phyloP scores from a whole-genome alignment of 805 yeast genomes.

The Myxozyma geophila region DNA sequence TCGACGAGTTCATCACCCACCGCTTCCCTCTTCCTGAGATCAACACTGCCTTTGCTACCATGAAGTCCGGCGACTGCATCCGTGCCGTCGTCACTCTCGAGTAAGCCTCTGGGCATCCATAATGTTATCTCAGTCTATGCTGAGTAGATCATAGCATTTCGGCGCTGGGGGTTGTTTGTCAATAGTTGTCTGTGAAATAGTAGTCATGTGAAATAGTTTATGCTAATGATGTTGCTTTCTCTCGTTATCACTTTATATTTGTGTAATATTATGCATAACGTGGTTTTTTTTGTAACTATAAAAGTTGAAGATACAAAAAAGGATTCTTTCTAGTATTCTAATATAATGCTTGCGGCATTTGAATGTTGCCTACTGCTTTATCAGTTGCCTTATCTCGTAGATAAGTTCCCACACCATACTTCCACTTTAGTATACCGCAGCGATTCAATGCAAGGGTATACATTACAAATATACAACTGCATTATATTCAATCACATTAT shows the following conservation, averaged over 20 bases:
- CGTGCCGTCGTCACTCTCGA: constrained; percentile 72
- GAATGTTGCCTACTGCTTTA: too few relatives aligned
- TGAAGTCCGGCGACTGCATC: constrained; percentile 92
- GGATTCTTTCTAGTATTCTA: too few relatives aligned
- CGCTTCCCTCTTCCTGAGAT: constrained; percentile 76
- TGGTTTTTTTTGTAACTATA: too few relatives aligned
- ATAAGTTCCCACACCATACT: too few relatives aligned
- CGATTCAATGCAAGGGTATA: too few relatives aligned
- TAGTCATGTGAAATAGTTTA: neutral
- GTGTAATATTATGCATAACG: too few relatives aligned
- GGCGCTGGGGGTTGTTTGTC: neutral
- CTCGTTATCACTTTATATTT: neutral
- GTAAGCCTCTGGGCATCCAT: neutral
- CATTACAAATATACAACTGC: too few relatives aligned
- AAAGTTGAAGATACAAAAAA: too few relatives aligned
- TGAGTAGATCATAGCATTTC: neutral
- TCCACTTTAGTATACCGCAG: too few relatives aligned
- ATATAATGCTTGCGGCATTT: too few relatives aligned
- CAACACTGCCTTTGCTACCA: constrained; percentile 89
- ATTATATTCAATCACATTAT: too few relatives aligned
- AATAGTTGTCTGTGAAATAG: neutral
- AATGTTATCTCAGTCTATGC: neutral
- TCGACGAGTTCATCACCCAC: constrained; percentile 94
- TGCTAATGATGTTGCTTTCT: neutral
- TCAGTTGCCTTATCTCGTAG: too few relatives aligned